A percentile compares a stretch with the other conserved stretches of the same genome.
Conservation (phyloP, 805 yeast genomes). For the Lipomyces japonicus region DNA sequence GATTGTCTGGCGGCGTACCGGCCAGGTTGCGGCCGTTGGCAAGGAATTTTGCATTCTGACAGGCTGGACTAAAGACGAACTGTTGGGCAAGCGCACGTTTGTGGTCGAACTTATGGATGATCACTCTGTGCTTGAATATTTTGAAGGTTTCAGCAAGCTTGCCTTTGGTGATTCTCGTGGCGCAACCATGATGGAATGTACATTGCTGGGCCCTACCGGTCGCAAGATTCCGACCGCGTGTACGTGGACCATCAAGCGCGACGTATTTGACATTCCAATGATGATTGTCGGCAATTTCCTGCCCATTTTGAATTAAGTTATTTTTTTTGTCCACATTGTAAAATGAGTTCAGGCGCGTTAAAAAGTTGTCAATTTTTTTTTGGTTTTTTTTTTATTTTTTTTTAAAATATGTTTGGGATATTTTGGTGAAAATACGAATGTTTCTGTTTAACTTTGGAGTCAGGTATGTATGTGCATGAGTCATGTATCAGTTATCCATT, state of each 20-base stretch:
- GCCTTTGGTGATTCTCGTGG: slow-evolving; percentile 91
- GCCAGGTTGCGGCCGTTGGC: slow-evolving; percentile 93
- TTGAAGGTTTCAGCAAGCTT: slow-evolving; percentile 74
- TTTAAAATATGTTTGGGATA: not conserved
- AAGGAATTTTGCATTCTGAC: slow-evolving; percentile 86
- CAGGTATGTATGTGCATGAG: too few relatives aligned
- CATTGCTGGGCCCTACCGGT: slow-evolving; percentile 55
- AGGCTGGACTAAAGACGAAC: slow-evolving; percentile 77
- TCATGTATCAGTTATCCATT: too few relatives aligned
- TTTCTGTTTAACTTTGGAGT: too few relatives aligned
- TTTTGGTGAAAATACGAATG: not conserved
- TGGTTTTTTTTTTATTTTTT: not conserved
- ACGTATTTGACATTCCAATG: slow-evolving; percentile 95
- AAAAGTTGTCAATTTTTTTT: not conserved
- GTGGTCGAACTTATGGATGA: slow-evolving; percentile 71
- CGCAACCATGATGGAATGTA: slow-evolving; percentile 82
- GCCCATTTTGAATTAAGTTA: slow-evolving; percentile 51
- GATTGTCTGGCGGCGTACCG: slow-evolving; percentile 91
- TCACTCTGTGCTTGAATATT: slow-evolving; percentile 78
- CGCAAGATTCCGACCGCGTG: slow-evolving; percentile 64
- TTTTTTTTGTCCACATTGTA: not conserved
- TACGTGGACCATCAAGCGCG: slow-evolving; percentile 90
- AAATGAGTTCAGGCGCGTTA: not conserved
- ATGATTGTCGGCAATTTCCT: slow-evolving; percentile 92
- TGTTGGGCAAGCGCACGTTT: slow-evolving; percentile 64